Conservation (phyloP, 352 stramenopile species). For the Phytophthora idaei region DNA sequence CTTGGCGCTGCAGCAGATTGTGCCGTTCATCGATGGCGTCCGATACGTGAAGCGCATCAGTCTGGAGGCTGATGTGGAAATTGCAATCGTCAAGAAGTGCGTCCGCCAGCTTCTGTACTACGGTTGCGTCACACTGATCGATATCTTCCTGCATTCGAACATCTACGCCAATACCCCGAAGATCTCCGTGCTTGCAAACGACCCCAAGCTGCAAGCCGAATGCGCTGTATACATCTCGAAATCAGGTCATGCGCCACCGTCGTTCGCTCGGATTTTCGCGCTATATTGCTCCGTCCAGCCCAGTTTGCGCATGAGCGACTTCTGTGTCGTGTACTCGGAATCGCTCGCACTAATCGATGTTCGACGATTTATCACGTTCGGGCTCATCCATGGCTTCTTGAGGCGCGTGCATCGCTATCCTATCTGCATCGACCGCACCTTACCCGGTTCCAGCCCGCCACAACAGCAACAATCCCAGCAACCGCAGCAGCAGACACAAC, state of each 20-base stretch:
- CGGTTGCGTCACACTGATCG: constrained; percentile 87
- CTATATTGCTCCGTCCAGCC: constrained; percentile 89
- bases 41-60: constrained; percentile 91
- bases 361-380: constrained; percentile 87
- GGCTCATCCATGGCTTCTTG: constrained; percentile 86
- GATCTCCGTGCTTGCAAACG: constrained; percentile 63
- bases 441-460: constrained; percentile 29
- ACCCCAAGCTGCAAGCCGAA: constrained; percentile 71
- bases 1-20: constrained; percentile 87
- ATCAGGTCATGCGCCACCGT: constrained; percentile 53
- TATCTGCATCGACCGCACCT: constrained; percentile 59
- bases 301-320: constrained; percentile 82
- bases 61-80: constrained; percentile 87
- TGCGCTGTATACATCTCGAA: constrained; percentile 86
- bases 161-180: constrained; percentile 82
- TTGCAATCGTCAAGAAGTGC: constrained; percentile 89
- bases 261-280: constrained; percentile 83
- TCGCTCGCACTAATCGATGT: constrained; percentile 78
- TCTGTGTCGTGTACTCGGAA: constrained; percentile 79
- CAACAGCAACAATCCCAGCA: constrained; percentile 39
- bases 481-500: constrained; percentile 30
- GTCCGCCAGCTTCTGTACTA: constrained; percentile 90
- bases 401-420: constrained; percentile 87
- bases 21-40: constrained; percentile 91
- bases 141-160: constrained; percentile 93